These are phyloP conservation scores for Alternaria hordeiaustralica DNA, from an alignment of 2,329 filamentous ascomycete species.

Conservation along the genomic window DNA sequence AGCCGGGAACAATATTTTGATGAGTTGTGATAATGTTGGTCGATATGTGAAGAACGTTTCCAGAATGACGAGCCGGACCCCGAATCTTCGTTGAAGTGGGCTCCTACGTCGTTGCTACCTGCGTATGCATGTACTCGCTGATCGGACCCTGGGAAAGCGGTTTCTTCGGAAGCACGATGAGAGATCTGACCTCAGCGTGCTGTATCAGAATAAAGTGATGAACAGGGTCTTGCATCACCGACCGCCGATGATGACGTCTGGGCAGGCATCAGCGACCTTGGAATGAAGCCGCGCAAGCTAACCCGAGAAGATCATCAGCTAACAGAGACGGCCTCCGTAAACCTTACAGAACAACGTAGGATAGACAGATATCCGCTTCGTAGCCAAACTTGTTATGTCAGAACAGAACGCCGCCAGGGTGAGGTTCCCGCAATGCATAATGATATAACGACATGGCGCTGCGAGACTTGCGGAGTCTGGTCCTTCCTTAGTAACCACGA, in stretches of 20 bases:
- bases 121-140: background rate
- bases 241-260: slow-evolving; percentile 23
- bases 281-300: slow-evolving; percentile 11
- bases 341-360: slow-evolving; percentile 1
- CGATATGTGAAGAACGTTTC: background rate
- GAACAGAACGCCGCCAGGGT: slow-evolving; percentile 3
- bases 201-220: slow-evolving; percentile 27
- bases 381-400: slow-evolving; percentile 9
- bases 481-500: slow-evolving; percentile 27
- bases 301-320: slow-evolving; percentile 7
- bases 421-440: slow-evolving; percentile 11
- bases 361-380: background rate
- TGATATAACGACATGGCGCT: slow-evolving; percentile 22
- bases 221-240: slow-evolving; percentile 31
- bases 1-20: background rate
- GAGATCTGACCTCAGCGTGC: slow-evolving; percentile 28
- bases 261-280: slow-evolving; percentile 4
- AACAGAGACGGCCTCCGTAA: slow-evolving; percentile 4
- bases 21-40: background rate
- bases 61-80: background rate
- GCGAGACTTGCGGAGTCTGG: slow-evolving; percentile 26
- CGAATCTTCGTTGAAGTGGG: background rate
- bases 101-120: slow-evolving; percentile 6
- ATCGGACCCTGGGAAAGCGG: background rate
- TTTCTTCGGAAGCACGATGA: slow-evolving; percentile 15